Evolutionary conservation across 345 rosid genomes (phyloP).

Genomic region (Melaleuca quinquenervia): DNA sequence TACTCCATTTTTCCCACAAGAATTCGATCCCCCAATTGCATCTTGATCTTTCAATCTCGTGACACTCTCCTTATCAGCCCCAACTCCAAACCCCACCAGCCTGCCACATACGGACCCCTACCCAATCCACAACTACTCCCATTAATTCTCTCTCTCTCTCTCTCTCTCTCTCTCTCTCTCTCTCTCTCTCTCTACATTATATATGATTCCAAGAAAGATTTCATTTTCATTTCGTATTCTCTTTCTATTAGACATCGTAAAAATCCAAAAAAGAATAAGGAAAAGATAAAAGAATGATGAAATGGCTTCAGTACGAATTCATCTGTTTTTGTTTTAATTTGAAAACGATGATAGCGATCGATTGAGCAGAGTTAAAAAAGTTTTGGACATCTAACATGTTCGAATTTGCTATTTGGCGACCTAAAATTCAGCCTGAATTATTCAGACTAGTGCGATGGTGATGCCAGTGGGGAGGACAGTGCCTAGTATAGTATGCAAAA

Average conservation of each 20-base stretch:
- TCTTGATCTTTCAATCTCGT: background rate
- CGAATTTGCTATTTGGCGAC: background rate
- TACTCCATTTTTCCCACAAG: background rate
- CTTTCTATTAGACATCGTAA: background rate
- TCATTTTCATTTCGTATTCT: background rate
- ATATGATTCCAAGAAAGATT: background rate
- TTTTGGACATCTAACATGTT: background rate
- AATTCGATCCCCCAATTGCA: background rate
- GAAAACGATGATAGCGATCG: background rate
- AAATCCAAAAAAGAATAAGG: background rate
- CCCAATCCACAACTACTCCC: background rate
- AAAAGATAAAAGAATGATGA: background rate
- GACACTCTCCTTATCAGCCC: background rate
- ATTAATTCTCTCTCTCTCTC: background rate
- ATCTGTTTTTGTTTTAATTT: background rate
- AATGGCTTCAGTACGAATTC: background rate
- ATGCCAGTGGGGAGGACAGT: background rate
- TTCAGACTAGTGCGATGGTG: background rate
- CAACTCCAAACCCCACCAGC: background rate
- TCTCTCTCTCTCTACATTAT: background rate
- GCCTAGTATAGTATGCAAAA: background rate
- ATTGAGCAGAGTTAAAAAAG: background rate
- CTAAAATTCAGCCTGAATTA: background rate
- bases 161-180: background rate
- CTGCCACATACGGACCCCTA: background rate